A percentile compares a stretch with the other conserved stretches of the same genome.
These are phyloP conservation scores for Nicotiana rustica DNA, from an alignment of 305 asterid species.

Conservation along the genomic window DNA sequence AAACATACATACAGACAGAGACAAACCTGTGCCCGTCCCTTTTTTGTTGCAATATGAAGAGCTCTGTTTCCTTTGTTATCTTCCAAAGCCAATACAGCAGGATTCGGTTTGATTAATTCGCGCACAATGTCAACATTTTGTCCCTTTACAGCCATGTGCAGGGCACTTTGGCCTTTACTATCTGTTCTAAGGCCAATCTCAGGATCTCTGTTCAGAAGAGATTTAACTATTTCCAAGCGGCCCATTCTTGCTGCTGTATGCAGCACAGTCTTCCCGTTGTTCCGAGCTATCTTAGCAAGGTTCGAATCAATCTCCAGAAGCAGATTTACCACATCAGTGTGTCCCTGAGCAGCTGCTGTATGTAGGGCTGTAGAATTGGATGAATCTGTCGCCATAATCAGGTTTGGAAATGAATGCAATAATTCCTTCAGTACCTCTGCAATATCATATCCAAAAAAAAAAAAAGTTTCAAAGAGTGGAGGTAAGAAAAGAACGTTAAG, in stretches of 20 bases:
- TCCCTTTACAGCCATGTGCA: slow-evolving; percentile 98
- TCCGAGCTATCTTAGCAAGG: slow-evolving; percentile 87
- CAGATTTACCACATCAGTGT: slow-evolving; percentile 69
- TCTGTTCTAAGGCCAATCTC: slow-evolving; percentile 78
- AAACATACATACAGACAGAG: not conserved
- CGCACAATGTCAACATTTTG: slow-evolving; percentile 77
- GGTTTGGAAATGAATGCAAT: slow-evolving; percentile 68
- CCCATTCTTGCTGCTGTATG: slow-evolving; percentile 98
- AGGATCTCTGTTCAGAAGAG: slow-evolving; percentile 71
- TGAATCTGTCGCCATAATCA: slow-evolving; percentile 86
- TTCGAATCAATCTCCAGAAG: slow-evolving; percentile 83
- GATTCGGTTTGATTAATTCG: slow-evolving; percentile 84
- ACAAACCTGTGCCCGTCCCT: slow-evolving; percentile 86
- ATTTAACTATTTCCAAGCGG: slow-evolving; percentile 84
- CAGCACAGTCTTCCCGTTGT: slow-evolving; percentile 92
- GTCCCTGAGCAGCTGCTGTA: slow-evolving; percentile 97
- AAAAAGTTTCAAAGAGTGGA: not conserved
- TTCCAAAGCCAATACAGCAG: slow-evolving; percentile 67
- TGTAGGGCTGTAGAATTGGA: slow-evolving; percentile 89
- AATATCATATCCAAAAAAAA: slow-evolving; percentile 22
- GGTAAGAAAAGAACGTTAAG: not conserved
- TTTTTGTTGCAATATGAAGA: slow-evolving; percentile 85
- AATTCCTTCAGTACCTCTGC: slow-evolving; percentile 88
- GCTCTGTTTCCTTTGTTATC: slow-evolving; percentile 91
- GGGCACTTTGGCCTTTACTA: slow-evolving; percentile 89